Conservation (phyloP, 129 eudicot genomes). For the Artemisia annua region DNA sequence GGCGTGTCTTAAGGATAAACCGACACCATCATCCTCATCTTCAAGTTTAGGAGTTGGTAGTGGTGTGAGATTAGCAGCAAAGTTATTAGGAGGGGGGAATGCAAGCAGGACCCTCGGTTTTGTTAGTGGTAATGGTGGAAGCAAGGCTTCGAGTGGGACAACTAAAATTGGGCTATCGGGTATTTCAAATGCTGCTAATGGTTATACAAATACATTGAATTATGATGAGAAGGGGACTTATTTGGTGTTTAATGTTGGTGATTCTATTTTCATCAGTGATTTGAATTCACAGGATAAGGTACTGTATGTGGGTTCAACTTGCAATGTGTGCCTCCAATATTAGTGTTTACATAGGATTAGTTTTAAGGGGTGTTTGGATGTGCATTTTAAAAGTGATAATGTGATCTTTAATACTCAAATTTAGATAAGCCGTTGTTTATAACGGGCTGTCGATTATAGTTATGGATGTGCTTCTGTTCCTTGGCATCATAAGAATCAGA, state of each 20-base stretch:
- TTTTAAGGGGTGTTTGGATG: not conserved
- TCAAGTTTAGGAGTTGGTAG: slow-evolving; percentile 71
- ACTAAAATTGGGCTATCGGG: slow-evolving; percentile 33
- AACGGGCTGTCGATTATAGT: not conserved
- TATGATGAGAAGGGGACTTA: slow-evolving; percentile 17
- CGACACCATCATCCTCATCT: slow-evolving; percentile 43
- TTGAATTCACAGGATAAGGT: slow-evolving; percentile 13
- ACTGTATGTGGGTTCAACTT: not conserved
- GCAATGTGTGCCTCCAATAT: not conserved
- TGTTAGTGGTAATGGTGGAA: slow-evolving; percentile 85
- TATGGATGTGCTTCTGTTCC: not conserved
- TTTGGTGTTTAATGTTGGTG: slow-evolving; percentile 17
- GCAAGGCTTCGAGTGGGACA: slow-evolving; percentile 52
- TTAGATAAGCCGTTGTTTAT: not conserved
- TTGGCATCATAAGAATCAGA: too few species aligned
- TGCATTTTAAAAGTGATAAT: not conserved
- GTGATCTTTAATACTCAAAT: not conserved
- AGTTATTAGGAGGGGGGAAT: slow-evolving; percentile 72
- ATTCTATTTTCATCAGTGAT: slow-evolving; percentile 17
- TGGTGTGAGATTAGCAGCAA: slow-evolving; percentile 90
- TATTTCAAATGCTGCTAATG: slow-evolving; percentile 24
- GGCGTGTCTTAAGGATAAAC: slow-evolving; percentile 12
- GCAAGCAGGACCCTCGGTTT: slow-evolving; percentile 80
- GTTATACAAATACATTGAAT: not conserved
- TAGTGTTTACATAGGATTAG: not conserved